A percentile compares a stretch with the other conserved stretches of the same genome.
Conservation (phyloP, 2,329 filamentous ascomycete genomes). For the Alternaria brassicicola region DNA sequence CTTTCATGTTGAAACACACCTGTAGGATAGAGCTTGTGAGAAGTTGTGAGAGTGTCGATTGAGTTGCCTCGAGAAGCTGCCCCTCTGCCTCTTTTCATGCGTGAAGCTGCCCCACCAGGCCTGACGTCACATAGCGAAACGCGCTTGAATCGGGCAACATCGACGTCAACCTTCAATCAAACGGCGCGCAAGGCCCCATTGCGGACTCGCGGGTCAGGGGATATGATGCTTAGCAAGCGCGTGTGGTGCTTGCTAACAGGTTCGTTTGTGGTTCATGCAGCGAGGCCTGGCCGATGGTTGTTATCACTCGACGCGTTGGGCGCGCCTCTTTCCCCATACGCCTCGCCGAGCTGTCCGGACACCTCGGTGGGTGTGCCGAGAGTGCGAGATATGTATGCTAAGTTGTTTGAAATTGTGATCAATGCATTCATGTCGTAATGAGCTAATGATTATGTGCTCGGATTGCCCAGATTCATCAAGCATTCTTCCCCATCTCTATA, state of each 20-base stretch:
- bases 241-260: conserved; percentile 4
- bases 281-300: conserved; percentile 13
- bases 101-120: conserved; percentile 27
- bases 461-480: background rate
- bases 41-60: background rate
- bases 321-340: background rate
- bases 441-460: background rate
- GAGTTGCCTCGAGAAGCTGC: conserved; percentile 1
- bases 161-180: conserved; percentile 35
- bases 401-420: background rate
- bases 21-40: conserved; percentile 1
- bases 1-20: background rate
- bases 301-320: conserved; percentile 3
- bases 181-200: conserved; percentile 4
- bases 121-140: conserved; percentile 31
- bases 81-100: conserved; percentile 14
- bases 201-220: conserved; percentile 3
- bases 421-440: background rate
- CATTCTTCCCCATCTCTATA: conserved; percentile 71
- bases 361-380: background rate
- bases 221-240: conserved; percentile 12
- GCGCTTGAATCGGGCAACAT: conserved; percentile 25
- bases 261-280: background rate
- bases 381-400: background rate
- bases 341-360: background rate